Conservation (phyloP, 768 basidiomycete species). For the Suillus paluster region DNA sequence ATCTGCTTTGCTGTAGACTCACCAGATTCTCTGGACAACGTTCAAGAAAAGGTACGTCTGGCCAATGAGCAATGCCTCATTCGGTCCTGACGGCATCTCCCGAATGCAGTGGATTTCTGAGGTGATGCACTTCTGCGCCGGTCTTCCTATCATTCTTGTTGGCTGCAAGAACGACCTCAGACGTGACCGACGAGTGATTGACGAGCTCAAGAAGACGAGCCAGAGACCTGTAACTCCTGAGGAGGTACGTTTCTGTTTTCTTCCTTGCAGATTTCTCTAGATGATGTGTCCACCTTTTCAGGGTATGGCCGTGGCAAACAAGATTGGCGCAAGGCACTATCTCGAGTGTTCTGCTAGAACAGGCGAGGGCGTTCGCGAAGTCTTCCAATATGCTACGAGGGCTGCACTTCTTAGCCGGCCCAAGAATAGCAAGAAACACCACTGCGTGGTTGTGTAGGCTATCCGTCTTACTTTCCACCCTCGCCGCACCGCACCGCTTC, state of each 20-base stretch:
- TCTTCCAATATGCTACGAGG: constrained; percentile 97
- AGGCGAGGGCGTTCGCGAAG: constrained; percentile 96
- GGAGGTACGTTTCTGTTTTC: constrained; percentile 58
- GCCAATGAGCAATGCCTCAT: constrained; percentile 8
- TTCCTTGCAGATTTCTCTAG: not conserved
- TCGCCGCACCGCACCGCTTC: constrained; percentile 19
- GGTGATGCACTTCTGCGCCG: constrained; percentile 96
- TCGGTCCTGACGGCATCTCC: constrained; percentile 13
- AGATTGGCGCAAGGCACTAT: constrained; percentile 96
- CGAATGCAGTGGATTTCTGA: constrained; percentile 91
- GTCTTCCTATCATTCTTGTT: constrained; percentile 94
- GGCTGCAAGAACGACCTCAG: constrained; percentile 99
- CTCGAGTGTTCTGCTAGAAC: constrained; percentile 97
- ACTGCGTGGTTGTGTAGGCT: constrained; percentile 51
- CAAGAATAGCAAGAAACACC: constrained; percentile 46
- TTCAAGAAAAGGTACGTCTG: constrained; percentile 92
- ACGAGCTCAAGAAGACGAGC: constrained; percentile 91
- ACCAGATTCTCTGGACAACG: constrained; percentile 98
- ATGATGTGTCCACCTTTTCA: constrained; percentile 36
- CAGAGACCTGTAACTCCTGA: constrained; percentile 94
- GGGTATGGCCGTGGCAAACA: constrained; percentile 94
- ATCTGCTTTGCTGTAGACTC: constrained; percentile 99
- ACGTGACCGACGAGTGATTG: constrained; percentile 90
- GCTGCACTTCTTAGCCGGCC: constrained; percentile 77
- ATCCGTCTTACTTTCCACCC: constrained; percentile 20